Evolutionary conservation across 1,284 basidiomycete species (phyloP), one percentile per base, ranked within the genome.

Genomic region (Puccinia triticina): DNA sequence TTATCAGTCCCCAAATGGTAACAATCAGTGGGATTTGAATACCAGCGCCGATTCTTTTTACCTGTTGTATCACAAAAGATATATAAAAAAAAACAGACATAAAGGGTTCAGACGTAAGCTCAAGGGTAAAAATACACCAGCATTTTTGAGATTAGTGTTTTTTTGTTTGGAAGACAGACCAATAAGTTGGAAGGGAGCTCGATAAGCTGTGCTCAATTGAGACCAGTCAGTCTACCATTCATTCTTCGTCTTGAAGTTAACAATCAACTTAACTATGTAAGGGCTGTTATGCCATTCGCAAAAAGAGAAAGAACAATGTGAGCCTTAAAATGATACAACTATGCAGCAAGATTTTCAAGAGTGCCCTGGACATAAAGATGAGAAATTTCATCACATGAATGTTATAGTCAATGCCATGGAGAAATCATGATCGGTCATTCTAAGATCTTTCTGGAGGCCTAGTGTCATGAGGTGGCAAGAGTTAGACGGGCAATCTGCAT

Each of bases 371-470:
- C 4, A 7, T 18, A 26, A 26, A 26, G 10, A 26, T 57, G 12
- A 10, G 7, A 73, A 73, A 14, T 7, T n/a, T 43, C 16, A 50
- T 73, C 23, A 73, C 71, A 73, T 48, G 43, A 73, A 43, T 32
- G 71, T 73, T 4, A 48, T 16, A 10, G 71, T 73, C 46, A 73
- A 48, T 4, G 71, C 34, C 46, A 73, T 73, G 1, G 37, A 50
- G 46, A 43, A 73, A 46, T 73, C 40, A 50, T 73, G n/a, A 32
- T 73, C 71, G 26, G 3, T 46, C 71, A 73, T 73, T n/a, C 50
- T 11, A 21, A 73, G 71, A 73, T 50, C 46, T 50, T 73, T 73
- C 50, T 73, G 71, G n/a, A 73, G 46, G 5, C 71, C 71, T 73
- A 34, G 48, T 43, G 18, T 14, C 8, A 50, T 50, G 5, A 3